These are phyloP conservation scores for Amauroascus verrucosus DNA, from an alignment of 2,329 filamentous ascomycete species.

Conservation along the genomic window DNA sequence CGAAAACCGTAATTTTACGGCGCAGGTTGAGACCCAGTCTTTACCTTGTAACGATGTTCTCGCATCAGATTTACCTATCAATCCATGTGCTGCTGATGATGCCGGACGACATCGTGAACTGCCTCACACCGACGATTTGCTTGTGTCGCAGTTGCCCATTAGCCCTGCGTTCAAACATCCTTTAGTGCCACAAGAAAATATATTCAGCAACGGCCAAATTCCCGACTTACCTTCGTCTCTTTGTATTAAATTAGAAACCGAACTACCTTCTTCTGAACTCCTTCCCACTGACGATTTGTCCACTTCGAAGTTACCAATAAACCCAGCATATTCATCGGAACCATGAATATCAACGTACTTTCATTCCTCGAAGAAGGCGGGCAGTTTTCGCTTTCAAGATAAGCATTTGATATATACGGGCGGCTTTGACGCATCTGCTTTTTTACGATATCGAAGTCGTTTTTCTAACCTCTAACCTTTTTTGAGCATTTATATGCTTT, in stretches of 20 bases:
- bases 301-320: constrained; percentile 27
- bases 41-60: not conserved
- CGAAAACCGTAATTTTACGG: not conserved
- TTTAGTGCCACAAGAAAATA: not conserved
- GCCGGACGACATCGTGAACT: not conserved
- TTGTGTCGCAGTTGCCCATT: constrained; percentile 26
- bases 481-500: not conserved
- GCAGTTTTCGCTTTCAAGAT: not conserved
- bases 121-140: constrained; percentile 11
- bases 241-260: constrained; percentile 10
- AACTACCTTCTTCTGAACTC: not conserved
- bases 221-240: not conserved
- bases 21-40: not conserved
- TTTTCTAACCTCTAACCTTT: not conserved
- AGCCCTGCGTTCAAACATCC: constrained; percentile 21
- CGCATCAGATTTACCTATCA: constrained; percentile 10
- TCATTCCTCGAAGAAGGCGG: not conserved
- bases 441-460: not conserved
- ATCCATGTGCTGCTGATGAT: not conserved
- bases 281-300: constrained; percentile 19
- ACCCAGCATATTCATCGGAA: constrained; percentile 19
- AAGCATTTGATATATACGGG: constrained; percentile 1
- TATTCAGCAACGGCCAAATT: not conserved
- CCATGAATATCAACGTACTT: not conserved
- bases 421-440: not conserved